phyloP scores from a whole-genome alignment of 108 stramenopile species.

The Pinguiococcus pyrenoidosus region DNA sequence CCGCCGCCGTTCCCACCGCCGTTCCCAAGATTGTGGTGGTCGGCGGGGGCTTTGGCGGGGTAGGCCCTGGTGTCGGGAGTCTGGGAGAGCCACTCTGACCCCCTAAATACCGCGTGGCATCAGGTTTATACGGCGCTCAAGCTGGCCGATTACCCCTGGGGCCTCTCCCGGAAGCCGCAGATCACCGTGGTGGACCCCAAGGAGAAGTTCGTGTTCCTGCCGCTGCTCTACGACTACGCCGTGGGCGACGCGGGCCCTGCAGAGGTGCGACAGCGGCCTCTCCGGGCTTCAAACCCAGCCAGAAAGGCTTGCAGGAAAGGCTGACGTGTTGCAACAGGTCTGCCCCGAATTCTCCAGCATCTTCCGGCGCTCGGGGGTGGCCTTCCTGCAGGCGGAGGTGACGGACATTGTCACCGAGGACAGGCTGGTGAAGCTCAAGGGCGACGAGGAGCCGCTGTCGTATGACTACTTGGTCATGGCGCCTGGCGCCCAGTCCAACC shows the following conservation, averaged over 20 bases:
- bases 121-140: slow-evolving; percentile 8
- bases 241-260: slow-evolving; percentile 28
- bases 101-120: too few species aligned
- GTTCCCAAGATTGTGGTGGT: background rate
- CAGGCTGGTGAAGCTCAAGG: slow-evolving; percentile 10
- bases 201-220: slow-evolving; percentile 68
- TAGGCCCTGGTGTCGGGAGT: too few species aligned
- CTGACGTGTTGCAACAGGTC: slow-evolving; percentile 23
- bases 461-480: slow-evolving; percentile 62
- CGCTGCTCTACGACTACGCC: slow-evolving; percentile 65
- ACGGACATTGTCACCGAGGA: slow-evolving; percentile 9
- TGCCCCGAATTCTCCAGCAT: slow-evolving; percentile 23
- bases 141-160: background rate
- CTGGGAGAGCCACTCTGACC: too few species aligned
- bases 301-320: slow-evolving; percentile 3
- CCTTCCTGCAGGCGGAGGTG: slow-evolving; percentile 23
- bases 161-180: too few species aligned
- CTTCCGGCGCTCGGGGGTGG: slow-evolving; percentile 14
- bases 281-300: background rate
- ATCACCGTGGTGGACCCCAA: slow-evolving; percentile 61
- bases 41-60: slow-evolving; percentile 13
- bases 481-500: slow-evolving; percentile 41
- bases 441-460: slow-evolving; percentile 9
- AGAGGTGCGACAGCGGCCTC: slow-evolving; percentile 6
- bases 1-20: too few species aligned